Base-by-base conservation (phyloP, 2,329 filamentous ascomycete genomes). In the Nemania abortiva region DNA sequence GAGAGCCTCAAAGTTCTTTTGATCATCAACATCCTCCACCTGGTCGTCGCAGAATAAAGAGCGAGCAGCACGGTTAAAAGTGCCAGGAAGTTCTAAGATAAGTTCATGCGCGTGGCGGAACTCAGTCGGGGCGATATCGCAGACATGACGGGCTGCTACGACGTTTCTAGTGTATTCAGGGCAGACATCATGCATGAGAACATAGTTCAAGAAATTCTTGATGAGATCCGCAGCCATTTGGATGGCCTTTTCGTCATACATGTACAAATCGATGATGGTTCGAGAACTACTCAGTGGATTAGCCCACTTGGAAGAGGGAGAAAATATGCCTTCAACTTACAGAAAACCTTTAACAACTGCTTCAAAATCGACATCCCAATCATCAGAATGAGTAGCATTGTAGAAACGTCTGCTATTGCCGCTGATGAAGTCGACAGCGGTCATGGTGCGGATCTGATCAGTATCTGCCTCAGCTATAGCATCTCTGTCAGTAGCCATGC, bases 171-270 rank as follows among this genome's bases (percentile, higher is more conserved):
- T 84, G 77, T 95, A 92, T 78, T 98, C 96, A 0, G 92, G 91
- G 75, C 94, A 97, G 18, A 97, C 95, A 45, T 92, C 88, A 76
- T 98, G 95, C 69, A 92, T 88, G 10, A 95, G 84, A 0, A 98
- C 84, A 73, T 98, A 99, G 72, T 93, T 92, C 71, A 97, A 88
- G 77, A 98, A 98, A 77, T 96, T 97, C 68, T 89, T 88, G 49
- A 98, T 85, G 0, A 97, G 88, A 39, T 87, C 85, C 22, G 90
- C 88, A 2, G 89, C 89, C 6, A 86, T 80, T n/a, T 86, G 81
- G 70, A 94, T 85, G 13, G 85, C 80, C 0, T 81, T 77, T 18
- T 81, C 84, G 13, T 89, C 86, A 57, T 88, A 87, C 20, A 87
- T 84, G 45, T 88, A 87, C 45, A 88, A 82, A 29, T 82, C 82